Base-by-base conservation (phyloP, 164 flowering plant species). In the Amborella trichopoda region DNA sequence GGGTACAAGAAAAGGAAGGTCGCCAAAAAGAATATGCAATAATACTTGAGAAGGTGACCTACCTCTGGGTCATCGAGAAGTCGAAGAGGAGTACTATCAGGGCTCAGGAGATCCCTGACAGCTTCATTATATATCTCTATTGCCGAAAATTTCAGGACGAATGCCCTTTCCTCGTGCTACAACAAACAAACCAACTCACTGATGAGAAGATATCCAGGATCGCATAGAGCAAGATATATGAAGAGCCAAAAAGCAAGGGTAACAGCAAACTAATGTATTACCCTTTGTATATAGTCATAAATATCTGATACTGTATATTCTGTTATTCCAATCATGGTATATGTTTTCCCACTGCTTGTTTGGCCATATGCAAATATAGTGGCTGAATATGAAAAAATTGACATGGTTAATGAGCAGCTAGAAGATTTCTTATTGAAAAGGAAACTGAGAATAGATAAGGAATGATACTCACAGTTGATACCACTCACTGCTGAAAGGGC, bases 31-130 rank as follows among this genome's bases (percentile, higher is more conserved):
- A n/a, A n/a, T n/a, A n/a, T n/a, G n/a, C n/a, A n/a, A n/a, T n/a
- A n/a, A n/a, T n/a, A n/a, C n/a, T n/a, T n/a, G n/a, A 44, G 38
- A 13, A 42, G 14, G 26, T 40, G 17, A 53, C 43, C 69, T 46
- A 91, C 98, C 85, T 93, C 96, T 22, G 96, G 99, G 64, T 93
- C 96, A 69, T 93, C 99, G 3, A 87, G 72, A 45, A 88, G 76
- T 60, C 99, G 68, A 6, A 93, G 86, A 26, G 81, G 95, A 49
- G 75, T 52, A 59, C 56, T 30, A 25, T 88, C 96, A 14, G 56
- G n/a, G 59, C 71, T 65, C 17, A 88, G 78, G 32, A 93, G 91
- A 66, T 93, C 99, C 52, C 71, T 76, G 6, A 93, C 94, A 50
- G 71, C 73, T 74, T 93, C 99, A 66, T 93, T 88, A 46, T 88